phyloP scores from a whole-genome alignment of 2,329 filamentous ascomycete genomes.

The Zymoseptoria brevis region DNA sequence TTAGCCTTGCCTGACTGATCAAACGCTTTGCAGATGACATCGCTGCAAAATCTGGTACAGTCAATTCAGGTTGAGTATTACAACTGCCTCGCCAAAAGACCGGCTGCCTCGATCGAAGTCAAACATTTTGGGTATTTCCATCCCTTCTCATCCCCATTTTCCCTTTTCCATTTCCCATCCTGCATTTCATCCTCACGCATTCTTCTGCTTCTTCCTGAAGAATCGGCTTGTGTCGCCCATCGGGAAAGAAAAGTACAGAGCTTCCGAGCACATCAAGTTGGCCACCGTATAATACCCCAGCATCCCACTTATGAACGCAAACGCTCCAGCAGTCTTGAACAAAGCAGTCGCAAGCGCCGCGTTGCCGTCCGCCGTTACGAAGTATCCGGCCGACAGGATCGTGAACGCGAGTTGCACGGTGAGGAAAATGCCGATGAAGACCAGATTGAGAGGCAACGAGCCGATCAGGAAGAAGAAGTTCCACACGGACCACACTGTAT shows the following conservation, averaged over 20 bases:
- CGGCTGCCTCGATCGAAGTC: neutral
- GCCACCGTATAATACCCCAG: slow-evolving; percentile 41
- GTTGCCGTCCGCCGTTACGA: slow-evolving; percentile 39
- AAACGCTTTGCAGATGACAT: neutral
- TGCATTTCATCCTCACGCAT: neutral
- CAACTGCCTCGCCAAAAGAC: neutral
- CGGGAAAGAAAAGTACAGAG: slow-evolving; percentile 31
- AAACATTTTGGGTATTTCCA: neutral
- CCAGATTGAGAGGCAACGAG: slow-evolving; percentile 40
- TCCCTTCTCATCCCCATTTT: too few relatives aligned
- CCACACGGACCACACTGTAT: slow-evolving; percentile 40
- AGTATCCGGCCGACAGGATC: slow-evolving; percentile 39
- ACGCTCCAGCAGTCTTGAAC: slow-evolving; percentile 40
- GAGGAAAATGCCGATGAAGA: slow-evolving; percentile 43
- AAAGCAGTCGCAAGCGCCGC: slow-evolving; percentile 28
- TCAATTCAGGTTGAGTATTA: neutral
- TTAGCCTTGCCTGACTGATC: neutral
- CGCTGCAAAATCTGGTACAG: neutral
- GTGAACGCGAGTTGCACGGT: slow-evolving; percentile 41
- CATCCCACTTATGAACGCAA: slow-evolving; percentile 41
- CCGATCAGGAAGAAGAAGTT: slow-evolving; percentile 41
- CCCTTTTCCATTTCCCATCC: neutral
- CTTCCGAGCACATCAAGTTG: slow-evolving; percentile 37
- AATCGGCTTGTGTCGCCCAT: slow-evolving; percentile 37
- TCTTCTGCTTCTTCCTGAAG: slow-evolving; percentile 30